Evolutionary conservation across 2,329 filamentous ascomycete species (phyloP), one percentile per base, ranked within the genome.

Genomic region (Colletotrichum sidae): DNA sequence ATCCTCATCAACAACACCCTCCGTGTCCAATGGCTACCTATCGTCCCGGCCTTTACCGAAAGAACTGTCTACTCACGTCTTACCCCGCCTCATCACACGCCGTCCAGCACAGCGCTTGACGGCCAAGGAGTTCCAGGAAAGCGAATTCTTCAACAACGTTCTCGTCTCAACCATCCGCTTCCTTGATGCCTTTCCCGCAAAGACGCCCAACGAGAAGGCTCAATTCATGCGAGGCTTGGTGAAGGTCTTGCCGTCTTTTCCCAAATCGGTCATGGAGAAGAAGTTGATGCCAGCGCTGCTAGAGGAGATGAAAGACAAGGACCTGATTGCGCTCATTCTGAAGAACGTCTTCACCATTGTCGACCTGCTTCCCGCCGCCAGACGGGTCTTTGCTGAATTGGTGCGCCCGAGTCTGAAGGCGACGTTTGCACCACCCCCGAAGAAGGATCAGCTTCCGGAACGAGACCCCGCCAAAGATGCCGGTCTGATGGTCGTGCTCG

Each of bases 121-220:
- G 34, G 94, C 95, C 5, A 89, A 88, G 58, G 95, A 97, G 72
- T 98, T 99, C 71, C 96, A 99, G 74, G 89, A 97, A 76, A 96
- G 94, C 73, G 90, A 93, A 70, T 99, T 96, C 75, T 99, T 99
- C 75, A 94, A 99, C 78, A 99, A 98, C 73, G 92, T 98, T 50
- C 84, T 99, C 5, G 93, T 99, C 25, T 97, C 94, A 0, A 97
- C 96, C 0, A 97, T 99, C 68, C 92, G 96, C 11, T 99, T 99
- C 74, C 82, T 99, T 34, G 96, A 99, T 72, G 87, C 90, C 0
- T 88, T 99, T 65, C 95, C 96, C 0, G 92, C 93, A 39, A 99
- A 99, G 80, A 97, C 94, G 1, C 86, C 92, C 0, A 92, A 88
- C 68, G 96, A 99, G 74, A 99, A 99, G 76, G 86, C 91, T 7